These are phyloP conservation scores for Neurospora sp. DNA, from an alignment of 495 filamentous ascomycete genomes.

Conservation along the genomic window DNA sequence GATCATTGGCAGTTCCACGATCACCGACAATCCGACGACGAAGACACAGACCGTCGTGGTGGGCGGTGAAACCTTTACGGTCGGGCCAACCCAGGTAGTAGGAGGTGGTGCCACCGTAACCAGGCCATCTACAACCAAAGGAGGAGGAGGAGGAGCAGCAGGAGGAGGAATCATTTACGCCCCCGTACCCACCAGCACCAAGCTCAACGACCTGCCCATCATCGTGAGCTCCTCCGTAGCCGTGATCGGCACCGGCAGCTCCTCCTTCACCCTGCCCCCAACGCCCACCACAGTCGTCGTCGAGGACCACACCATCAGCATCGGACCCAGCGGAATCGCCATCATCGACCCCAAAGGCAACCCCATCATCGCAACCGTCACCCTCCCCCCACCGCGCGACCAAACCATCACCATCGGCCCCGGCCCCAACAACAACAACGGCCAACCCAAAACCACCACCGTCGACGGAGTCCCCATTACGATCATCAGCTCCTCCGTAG, in stretches of 20 bases:
- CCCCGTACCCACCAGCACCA: conserved; percentile 27
- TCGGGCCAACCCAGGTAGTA: conserved; percentile 30
- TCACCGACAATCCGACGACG: conserved; percentile 23
- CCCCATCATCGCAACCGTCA: conserved; percentile 11
- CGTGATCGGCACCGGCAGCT: conserved; percentile 30
- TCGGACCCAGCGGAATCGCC: conserved; percentile 36
- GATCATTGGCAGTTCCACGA: conserved; percentile 32
- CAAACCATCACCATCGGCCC: conserved; percentile 40
- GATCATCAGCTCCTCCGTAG: conserved; percentile 30
- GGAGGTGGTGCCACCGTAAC: conserved; percentile 31
- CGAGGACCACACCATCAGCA: conserved; percentile 33
- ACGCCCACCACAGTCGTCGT: conserved; percentile 11
- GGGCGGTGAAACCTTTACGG: conserved; percentile 31
- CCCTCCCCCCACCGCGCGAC: conserved; percentile 19
- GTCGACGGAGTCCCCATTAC: conserved; percentile 37
- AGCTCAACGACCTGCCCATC: conserved; percentile 30
- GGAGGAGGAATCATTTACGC: conserved; percentile 11
- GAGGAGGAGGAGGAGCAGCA: background rate
- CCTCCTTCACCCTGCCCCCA: conserved; percentile 31
- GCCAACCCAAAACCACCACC: conserved; percentile 34
- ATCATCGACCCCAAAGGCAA: conserved; percentile 19
- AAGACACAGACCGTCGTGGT: conserved; percentile 31
- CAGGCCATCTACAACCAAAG: conserved; percentile 15
- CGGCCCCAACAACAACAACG: conserved; percentile 20
- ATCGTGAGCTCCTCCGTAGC: conserved; percentile 29